phyloP scores from a whole-genome alignment of 2,329 filamentous ascomycete genomes.

The Diaporthe caulivora region DNA sequence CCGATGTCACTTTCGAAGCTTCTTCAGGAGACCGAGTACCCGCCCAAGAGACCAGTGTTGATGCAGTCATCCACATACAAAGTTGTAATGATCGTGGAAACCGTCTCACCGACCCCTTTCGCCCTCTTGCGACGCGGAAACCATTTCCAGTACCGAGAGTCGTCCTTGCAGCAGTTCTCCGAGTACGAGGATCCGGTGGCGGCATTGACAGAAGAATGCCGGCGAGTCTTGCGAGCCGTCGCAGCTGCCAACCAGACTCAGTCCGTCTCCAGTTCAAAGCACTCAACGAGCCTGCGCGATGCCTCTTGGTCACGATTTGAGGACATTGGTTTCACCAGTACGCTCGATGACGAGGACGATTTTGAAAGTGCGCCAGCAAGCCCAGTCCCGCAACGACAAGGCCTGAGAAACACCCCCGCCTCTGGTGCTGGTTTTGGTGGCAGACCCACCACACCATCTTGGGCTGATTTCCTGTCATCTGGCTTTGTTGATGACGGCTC shows the following conservation, averaged over 20 bases:
- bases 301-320: conserved; percentile 98
- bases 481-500: conserved; percentile 86
- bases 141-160: conserved; percentile 94
- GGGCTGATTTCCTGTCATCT: conserved; percentile 96
- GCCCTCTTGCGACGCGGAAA: conserved; percentile 89
- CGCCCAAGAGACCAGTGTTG: conserved; percentile 81
- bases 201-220: conserved; percentile 93
- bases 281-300: conserved; percentile 80
- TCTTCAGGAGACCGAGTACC: conserved; percentile 93
- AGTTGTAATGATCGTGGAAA: conserved; percentile 96
- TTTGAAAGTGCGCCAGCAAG: conserved; percentile 63
- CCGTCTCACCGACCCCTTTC: conserved; percentile 94
- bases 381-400: conserved; percentile 53
- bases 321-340: conserved; percentile 88
- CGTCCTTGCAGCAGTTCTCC: conserved; percentile 87
- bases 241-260: conserved; percentile 90
- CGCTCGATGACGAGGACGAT: conserved; percentile 78
- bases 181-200: conserved; percentile 90
- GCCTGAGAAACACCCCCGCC: conserved; percentile 74
- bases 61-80: conserved; percentile 86
- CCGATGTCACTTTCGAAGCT: conserved; percentile 93
- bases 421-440: conserved; percentile 75
- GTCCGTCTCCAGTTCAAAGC: conserved; percentile 73
- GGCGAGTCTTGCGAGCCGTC: conserved; percentile 88
- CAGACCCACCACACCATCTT: conserved; percentile 94